Evolutionary conservation across 208 protist genomes (phyloP).

Genomic region (Trypanosoma vivax): DNA sequence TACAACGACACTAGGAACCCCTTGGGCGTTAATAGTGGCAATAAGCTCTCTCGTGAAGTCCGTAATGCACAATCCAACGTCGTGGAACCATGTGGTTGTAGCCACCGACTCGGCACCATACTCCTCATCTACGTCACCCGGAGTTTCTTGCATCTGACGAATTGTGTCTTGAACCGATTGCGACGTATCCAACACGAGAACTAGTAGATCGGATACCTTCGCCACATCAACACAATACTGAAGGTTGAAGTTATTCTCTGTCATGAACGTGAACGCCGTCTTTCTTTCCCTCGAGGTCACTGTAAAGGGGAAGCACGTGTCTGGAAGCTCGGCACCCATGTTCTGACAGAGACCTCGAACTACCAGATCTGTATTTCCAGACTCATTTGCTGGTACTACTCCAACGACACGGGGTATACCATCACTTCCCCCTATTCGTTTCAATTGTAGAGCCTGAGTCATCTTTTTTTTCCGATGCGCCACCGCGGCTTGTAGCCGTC

Average conservation of each 20-base stretch:
- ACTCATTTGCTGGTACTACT: slow-evolving; percentile 78
- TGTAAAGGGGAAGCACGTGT: slow-evolving; percentile 43
- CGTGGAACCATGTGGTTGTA: slow-evolving; percentile 77
- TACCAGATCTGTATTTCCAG: slow-evolving; percentile 69
- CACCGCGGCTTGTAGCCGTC: slow-evolving; percentile 34
- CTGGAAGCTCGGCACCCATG: slow-evolving; percentile 31
- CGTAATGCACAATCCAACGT: slow-evolving; percentile 82
- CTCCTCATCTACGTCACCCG: slow-evolving; percentile 1
- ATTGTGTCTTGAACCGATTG: slow-evolving; percentile 80
- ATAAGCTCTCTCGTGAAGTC: slow-evolving; percentile 80
- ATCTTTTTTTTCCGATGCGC: slow-evolving; percentile 43
- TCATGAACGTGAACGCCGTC: slow-evolving; percentile 67
- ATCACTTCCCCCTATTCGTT: slow-evolving; percentile 37
- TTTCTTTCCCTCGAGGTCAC: slow-evolving; percentile 59
- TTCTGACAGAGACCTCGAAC: slow-evolving; percentile 45
- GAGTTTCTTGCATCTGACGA: slow-evolving; percentile 42
- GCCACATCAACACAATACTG: slow-evolving; percentile 76
- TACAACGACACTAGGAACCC: slow-evolving; percentile 60
- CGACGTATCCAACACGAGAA: slow-evolving; percentile 72
- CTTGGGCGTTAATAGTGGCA: slow-evolving; percentile 67
- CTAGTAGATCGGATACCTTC: slow-evolving; percentile 79
- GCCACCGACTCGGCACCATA: slow-evolving; percentile 24
- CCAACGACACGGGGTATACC: slow-evolving; percentile 67
- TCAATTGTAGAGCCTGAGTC: slow-evolving; percentile 34
- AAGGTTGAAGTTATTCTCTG: slow-evolving; percentile 73